Conservation (phyloP, 1,284 basidiomycete species). For the Ganoderma boninense region DNA sequence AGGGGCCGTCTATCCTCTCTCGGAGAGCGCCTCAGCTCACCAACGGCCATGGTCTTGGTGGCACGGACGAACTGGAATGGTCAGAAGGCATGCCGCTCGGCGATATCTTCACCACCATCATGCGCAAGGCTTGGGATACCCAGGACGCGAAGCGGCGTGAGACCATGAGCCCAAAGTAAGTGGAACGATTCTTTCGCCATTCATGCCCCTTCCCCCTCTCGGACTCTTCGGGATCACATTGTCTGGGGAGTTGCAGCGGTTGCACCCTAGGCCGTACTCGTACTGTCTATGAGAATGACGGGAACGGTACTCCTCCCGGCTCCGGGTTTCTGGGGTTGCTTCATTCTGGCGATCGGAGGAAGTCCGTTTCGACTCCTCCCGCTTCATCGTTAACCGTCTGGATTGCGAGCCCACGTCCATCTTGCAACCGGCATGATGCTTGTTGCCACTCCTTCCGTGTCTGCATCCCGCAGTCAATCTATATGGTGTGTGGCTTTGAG, state of each 20-base stretch:
- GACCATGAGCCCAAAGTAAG: conserved; percentile 71
- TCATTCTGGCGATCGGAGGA: too few relatives aligned
- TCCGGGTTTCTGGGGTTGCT: too few relatives aligned
- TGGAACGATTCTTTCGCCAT: conserved; percentile 18
- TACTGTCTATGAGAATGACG: not conserved
- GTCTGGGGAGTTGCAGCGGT: too few relatives aligned
- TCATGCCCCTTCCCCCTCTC: not conserved
- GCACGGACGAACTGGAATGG: conserved; percentile 58
- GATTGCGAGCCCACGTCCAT: too few relatives aligned
- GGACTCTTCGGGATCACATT: not conserved
- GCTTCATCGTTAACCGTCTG: too few relatives aligned
- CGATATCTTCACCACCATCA: conserved; percentile 64
- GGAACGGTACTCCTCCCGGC: too few relatives aligned
- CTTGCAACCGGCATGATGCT: not conserved
- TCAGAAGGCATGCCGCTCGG: conserved; percentile 70
- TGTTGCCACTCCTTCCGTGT: not conserved
- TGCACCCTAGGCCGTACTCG: not conserved
- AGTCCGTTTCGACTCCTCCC: too few relatives aligned
- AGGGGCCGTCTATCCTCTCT: conserved; percentile 51
- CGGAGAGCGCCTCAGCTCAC: conserved; percentile 70
- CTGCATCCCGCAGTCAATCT: not conserved
- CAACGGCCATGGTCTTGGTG: conserved; percentile 65
- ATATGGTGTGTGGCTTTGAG: not conserved
- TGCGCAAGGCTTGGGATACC: conserved; percentile 67
- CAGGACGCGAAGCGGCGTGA: conserved; percentile 59